Evolutionary conservation across 1,284 basidiomycete species (phyloP).

Genomic region (Cystobasidium slooffiae): DNA sequence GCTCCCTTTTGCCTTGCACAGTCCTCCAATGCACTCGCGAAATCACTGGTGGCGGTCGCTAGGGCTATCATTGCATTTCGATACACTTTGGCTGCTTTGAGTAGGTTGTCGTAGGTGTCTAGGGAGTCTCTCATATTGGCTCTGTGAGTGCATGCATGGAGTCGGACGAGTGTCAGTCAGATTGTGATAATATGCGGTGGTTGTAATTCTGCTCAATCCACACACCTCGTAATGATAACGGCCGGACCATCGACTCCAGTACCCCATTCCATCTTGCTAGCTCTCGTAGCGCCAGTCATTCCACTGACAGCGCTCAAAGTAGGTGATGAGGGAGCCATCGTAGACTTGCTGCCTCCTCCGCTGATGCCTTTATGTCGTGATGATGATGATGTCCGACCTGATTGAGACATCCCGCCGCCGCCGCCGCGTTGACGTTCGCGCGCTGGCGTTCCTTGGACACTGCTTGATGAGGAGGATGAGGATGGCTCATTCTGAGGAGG

Average conservation of each 20-base stretch:
- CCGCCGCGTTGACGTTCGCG: constrained; percentile 2
- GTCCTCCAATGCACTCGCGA: constrained; percentile 82
- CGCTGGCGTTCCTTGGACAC: constrained; percentile 16
- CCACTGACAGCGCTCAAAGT: constrained; percentile 32
- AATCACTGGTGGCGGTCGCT: constrained; percentile 80
- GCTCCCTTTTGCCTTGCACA: constrained; percentile 67
- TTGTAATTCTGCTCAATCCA: too few relatives aligned
- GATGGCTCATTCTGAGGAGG: neutral
- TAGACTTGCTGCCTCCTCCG: constrained; percentile 10
- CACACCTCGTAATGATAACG: constrained; percentile 33
- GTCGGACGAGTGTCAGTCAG: neutral
- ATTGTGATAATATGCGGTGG: neutral
- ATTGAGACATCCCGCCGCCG: constrained; percentile 9
- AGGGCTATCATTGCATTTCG: constrained; percentile 80
- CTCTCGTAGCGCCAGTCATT: constrained; percentile 32
- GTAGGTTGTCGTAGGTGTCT: constrained; percentile 40
- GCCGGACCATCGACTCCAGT: constrained; percentile 9
- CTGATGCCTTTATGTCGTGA: neutral
- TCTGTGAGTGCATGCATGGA: neutral
- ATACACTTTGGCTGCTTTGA: constrained; percentile 78
- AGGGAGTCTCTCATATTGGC: constrained; percentile 36
- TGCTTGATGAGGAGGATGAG: constrained; percentile 2
- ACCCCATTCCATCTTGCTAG: constrained; percentile 41
- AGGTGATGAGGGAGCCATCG: constrained; percentile 14
- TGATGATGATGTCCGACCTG: neutral